Evolutionary conservation across 176 grass and related monocot species (phyloP).

Genomic region (Avena sativa): DNA sequence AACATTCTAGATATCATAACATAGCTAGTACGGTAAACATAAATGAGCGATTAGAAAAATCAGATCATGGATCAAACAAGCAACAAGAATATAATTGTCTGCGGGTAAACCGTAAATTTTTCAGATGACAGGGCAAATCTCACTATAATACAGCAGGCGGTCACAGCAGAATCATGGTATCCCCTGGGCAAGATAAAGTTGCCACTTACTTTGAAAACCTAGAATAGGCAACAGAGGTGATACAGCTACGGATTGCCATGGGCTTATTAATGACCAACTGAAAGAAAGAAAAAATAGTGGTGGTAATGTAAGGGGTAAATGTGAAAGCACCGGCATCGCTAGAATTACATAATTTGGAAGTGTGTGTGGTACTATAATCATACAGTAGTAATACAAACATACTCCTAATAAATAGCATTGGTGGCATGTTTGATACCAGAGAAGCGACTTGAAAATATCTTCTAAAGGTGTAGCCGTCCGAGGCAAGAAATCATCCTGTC

Average conservation of each 20-base stretch:
- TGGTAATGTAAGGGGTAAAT: slow-evolving; percentile 5
- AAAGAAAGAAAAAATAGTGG: not conserved
- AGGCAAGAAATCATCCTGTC: slow-evolving; percentile 94
- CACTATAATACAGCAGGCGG: not conserved
- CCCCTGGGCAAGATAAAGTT: not conserved
- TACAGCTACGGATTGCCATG: not conserved
- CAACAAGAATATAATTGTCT: not conserved
- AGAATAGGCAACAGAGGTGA: not conserved
- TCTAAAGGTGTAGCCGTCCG: slow-evolving; percentile 89
- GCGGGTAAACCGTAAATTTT: not conserved
- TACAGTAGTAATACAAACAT: not conserved
- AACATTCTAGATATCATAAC: not conserved
- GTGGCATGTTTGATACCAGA: slow-evolving; percentile 59
- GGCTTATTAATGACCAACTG: not conserved
- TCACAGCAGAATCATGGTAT: not conserved
- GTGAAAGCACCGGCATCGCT: not conserved
- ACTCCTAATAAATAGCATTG: not conserved
- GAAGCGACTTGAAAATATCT: slow-evolving; percentile 95
- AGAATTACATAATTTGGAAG: not conserved
- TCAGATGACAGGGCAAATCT: not conserved
- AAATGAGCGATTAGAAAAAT: not conserved
- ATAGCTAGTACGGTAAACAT: slow-evolving; percentile 21
- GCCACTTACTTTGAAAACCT: not conserved
- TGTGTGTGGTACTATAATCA: not conserved
- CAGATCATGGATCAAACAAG: not conserved